Percentiles rank a stretch among this genome's conserved stretches.
Evolutionary conservation across 495 filamentous ascomycete genomes (phyloP).

Genomic region (Neurospora sublineolata): DNA sequence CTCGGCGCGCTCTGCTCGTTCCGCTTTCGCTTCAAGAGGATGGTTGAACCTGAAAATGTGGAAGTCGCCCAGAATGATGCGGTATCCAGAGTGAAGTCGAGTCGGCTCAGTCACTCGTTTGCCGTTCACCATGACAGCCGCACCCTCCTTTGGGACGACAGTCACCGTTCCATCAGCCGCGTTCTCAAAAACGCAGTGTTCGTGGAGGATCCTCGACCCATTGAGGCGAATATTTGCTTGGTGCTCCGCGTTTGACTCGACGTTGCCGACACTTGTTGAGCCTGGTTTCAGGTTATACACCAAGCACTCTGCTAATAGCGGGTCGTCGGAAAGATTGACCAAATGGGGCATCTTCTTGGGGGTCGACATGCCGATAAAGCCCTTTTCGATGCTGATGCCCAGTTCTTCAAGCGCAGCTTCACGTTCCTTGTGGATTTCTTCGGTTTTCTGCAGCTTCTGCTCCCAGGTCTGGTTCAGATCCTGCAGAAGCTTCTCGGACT

Average conservation of each 20-base stretch:
- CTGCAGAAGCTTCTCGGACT: slow-evolving; percentile 89
- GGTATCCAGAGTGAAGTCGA: slow-evolving; percentile 78
- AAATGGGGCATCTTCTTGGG: slow-evolving; percentile 99
- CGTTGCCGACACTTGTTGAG: slow-evolving; percentile 83
- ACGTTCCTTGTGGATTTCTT: slow-evolving; percentile 93
- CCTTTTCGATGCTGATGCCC: slow-evolving; percentile 97
- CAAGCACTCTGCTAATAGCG: slow-evolving; percentile 87
- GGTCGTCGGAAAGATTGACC: slow-evolving; percentile 95
- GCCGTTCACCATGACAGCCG: slow-evolving; percentile 96
- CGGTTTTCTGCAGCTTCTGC: slow-evolving; percentile 87
- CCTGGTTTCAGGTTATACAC: slow-evolving; percentile 98
- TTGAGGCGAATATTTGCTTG: slow-evolving; percentile 85
- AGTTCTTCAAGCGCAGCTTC: slow-evolving; percentile 92
- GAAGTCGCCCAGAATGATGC: slow-evolving; percentile 94
- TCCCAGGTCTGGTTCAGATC: slow-evolving; percentile 99
- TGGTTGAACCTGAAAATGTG: slow-evolving; percentile 99
- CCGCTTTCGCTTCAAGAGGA: slow-evolving; percentile 86
- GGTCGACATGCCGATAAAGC: slow-evolving; percentile 87
- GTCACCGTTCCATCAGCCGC: slow-evolving; percentile 86
- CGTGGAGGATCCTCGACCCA: slow-evolving; percentile 78
- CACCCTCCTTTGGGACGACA: slow-evolving; percentile 75
- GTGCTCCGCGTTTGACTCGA: slow-evolving; percentile 64
- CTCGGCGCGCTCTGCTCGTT: slow-evolving; percentile 57
- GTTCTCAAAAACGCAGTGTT: slow-evolving; percentile 86
- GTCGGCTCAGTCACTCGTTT: slow-evolving; percentile 72